A percentile compares a stretch with the other conserved stretches of the same genome.
phyloP scores from a whole-genome alignment of 164 flowering plant species.

The Liquidambar formosana region DNA sequence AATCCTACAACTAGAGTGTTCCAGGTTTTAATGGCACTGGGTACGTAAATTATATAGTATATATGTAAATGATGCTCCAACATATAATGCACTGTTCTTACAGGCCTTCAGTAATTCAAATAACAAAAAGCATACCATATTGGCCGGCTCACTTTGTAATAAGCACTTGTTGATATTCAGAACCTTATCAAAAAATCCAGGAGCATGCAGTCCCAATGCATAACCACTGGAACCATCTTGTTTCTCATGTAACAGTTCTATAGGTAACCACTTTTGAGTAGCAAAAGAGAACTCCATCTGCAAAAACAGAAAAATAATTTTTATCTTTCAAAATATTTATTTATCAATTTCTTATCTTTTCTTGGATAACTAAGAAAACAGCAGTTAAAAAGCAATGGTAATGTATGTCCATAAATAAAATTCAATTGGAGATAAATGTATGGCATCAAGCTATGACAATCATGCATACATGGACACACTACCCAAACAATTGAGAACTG shows the following conservation, averaged over 20 bases:
- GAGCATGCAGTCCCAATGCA: slow-evolving; percentile 94
- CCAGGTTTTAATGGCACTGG: too few species aligned
- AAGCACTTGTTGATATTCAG: slow-evolving; percentile 81
- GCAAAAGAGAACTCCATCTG: slow-evolving; percentile 99
- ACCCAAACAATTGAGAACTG: too few species aligned
- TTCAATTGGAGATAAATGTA: too few species aligned
- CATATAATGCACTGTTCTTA: too few species aligned
- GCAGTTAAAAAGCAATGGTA: not conserved
- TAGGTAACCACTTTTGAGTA: slow-evolving; percentile 70
- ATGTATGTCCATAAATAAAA: too few species aligned
- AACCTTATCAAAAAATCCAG: slow-evolving; percentile 93
- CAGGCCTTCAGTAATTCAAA: not conserved
- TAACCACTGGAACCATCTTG: slow-evolving; percentile 36
- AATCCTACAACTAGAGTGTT: too few species aligned
- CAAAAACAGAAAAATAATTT: slow-evolving; percentile 18
- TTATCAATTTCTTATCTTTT: not conserved
- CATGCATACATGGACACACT: too few species aligned
- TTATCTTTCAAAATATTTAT: not conserved
- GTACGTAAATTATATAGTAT: too few species aligned
- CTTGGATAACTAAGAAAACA: not conserved
- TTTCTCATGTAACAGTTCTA: slow-evolving; percentile 35
- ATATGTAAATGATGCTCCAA: too few species aligned
- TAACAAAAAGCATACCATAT: slow-evolving; percentile 49
- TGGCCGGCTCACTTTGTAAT: slow-evolving; percentile 87
- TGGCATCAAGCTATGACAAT: too few species aligned